These are phyloP conservation scores for Ustilago vetiveriae DNA, from an alignment of 1,284 basidiomycete genomes.

Conservation along the genomic window DNA sequence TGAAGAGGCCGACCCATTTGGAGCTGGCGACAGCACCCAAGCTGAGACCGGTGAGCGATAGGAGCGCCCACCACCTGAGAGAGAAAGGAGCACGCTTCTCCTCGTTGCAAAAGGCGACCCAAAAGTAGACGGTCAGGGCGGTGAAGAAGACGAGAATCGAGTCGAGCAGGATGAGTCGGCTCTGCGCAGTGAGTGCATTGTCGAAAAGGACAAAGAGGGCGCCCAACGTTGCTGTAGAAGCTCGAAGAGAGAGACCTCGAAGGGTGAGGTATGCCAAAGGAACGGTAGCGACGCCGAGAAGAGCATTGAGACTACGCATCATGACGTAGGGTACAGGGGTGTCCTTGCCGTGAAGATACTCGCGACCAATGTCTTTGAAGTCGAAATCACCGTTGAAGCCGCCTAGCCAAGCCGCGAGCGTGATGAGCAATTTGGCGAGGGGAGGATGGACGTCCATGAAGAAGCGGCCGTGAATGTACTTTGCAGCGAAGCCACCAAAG, in stretches of 20 bases:
- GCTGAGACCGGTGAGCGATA: slow-evolving; percentile 84
- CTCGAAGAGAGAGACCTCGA: slow-evolving; percentile 82
- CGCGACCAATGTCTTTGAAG: slow-evolving; percentile 88
- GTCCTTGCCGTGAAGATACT: slow-evolving; percentile 61
- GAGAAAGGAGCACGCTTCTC: slow-evolving; percentile 81
- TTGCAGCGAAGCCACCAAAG: slow-evolving; percentile 74
- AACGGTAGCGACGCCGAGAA: slow-evolving; percentile 87
- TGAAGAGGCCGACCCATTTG: slow-evolving; percentile 99
- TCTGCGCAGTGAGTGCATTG: slow-evolving; percentile 94
- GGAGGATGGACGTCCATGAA: slow-evolving; percentile 98
- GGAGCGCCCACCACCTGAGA: slow-evolving; percentile 89
- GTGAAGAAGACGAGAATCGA: slow-evolving; percentile 98
- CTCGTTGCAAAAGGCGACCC: slow-evolving; percentile 90
- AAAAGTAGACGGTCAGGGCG: slow-evolving; percentile 84
- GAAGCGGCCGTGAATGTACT: slow-evolving; percentile 86
- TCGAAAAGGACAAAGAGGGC: slow-evolving; percentile 93
- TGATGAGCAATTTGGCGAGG: slow-evolving; percentile 92
- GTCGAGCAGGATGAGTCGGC: slow-evolving; percentile 94
- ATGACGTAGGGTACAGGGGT: slow-evolving; percentile 87
- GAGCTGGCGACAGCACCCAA: slow-evolving; percentile 91
- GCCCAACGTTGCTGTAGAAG: slow-evolving; percentile 87
- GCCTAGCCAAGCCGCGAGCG: slow-evolving; percentile 83
- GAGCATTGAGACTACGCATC: slow-evolving; percentile 91
- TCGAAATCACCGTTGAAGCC: slow-evolving; percentile 95
- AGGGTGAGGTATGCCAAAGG: slow-evolving; percentile 93